Evolutionary conservation across 2,329 filamentous ascomycete genomes (phyloP), one percentile per base, ranked within the genome.

Genomic region (Penicillium sp.): DNA sequence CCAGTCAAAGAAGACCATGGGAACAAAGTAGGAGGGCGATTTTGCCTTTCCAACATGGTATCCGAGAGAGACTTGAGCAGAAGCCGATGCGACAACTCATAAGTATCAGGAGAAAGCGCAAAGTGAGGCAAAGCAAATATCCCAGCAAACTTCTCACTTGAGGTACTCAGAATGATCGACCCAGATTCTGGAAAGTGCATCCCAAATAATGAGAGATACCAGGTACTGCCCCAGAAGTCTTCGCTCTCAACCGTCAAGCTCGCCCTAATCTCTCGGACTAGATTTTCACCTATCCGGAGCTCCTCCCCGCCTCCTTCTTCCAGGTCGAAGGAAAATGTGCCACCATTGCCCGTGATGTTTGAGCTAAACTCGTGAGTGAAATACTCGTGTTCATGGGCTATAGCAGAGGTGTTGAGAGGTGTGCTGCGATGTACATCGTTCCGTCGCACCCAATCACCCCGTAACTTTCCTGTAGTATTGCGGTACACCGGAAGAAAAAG

Each of bases 141-240:
- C 39, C 94, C 92, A n/a, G 87, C 84, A 65, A 94, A 94, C 75
- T 95, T 96, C 66, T 96, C 89, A 70, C 91, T 96, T 43, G 91
- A 92, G 0, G 92, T 96, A 1, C 88, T 89, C 67, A 97, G 76
- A 31, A 97, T 76, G 44, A 94, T 83, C 13, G 85, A 82, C 1
- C 94, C 94, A 56, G 88, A 83, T n/a, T 82, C 80, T 33, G 88
- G 85, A 79, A 91, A 95, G 74, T 97, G 92, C 4, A 95, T 81
- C 3, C 94, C 94, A 70, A 90, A 86, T 44, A 96, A 74, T 46
- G 83, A 80, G 74, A 95, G 84, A 60, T 92, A 87, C 85, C 88
- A 92, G 60, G 84, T 88, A 65, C 86, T 86, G 5, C 88, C 87
- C 54, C 82, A 79, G 60, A 82, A 82, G 50, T 82, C 80, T 38